Evolutionary conservation across 345 rosid genomes (phyloP), one percentile per base, ranked within the genome.

Genomic region (Sisymbrium altissimum): DNA sequence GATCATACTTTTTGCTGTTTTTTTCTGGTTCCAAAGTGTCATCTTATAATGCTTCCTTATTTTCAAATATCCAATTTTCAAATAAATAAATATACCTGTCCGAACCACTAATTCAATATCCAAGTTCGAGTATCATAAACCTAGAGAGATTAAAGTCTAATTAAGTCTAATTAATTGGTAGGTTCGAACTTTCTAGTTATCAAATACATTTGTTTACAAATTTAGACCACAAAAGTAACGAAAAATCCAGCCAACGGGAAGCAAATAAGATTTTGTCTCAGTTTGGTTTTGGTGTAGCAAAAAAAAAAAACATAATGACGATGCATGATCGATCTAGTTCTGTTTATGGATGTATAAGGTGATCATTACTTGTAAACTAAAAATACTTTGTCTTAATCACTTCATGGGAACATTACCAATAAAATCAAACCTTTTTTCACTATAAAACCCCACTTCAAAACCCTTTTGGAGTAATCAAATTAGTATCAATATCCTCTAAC

Each of bases 281-380:
- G 49, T 43, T 9, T 36, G 13, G 3, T 36, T 13, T 36, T 38
- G 48, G 49, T 38, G 3, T 10, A 67, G 0, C n/a, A n/a, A n/a
- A n/a, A 19, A 18, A 12, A 29, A 54, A 44, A 12, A 18, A 14
- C 11, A 9, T 57, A 21, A 3, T 23, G 27, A 21, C 33, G n/a
- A n/a, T n/a, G n/a, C 39, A 64, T 64, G 54, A 64, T 21, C 49
- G 15, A 66, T 5, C 61, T 59, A 68, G 48, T 60, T 59, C 59
- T 60, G 35, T 66, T 1, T 21, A 66, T 56, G 14, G 4, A 57
- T 38, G 44, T 6, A 40, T n/a, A 44, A 21, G 30, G 43, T 52
- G 30, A 53, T 41, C 74, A 68, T 68, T 18, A 61, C 79, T 68
- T 75, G 58, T 53, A 75, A 61, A 68, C 27, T 27, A 68, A 39